These are phyloP conservation scores for Neoscytalidium dimidiatum DNA, from an alignment of 2,329 filamentous ascomycete genomes.

Conservation along the genomic window DNA sequence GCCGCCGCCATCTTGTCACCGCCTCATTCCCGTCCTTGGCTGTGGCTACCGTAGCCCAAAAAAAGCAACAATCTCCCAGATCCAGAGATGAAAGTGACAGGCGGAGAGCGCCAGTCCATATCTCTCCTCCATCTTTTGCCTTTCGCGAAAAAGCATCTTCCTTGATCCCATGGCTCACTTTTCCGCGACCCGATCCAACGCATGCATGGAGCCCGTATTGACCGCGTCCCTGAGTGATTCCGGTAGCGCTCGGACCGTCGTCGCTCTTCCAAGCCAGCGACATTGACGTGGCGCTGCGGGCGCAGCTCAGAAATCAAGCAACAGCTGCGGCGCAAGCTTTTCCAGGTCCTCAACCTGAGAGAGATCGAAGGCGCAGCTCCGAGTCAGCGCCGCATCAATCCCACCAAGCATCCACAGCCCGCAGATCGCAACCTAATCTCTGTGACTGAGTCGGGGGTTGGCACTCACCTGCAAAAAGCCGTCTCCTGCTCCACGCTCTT, in stretches of 20 bases:
- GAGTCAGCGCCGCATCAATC: not conserved
- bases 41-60: not conserved
- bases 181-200: not conserved
- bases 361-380: not conserved
- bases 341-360: slow-evolving; percentile 81
- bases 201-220: not conserved
- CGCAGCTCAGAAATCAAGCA: slow-evolving; percentile 72
- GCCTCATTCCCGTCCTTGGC: not conserved
- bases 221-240: not conserved
- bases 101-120: not conserved
- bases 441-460: not conserved
- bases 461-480: slow-evolving; percentile 67
- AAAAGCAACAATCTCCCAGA: not conserved
- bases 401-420: slow-evolving; percentile 47
- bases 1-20: not conserved
- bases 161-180: not conserved
- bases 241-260: not conserved
- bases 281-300: not conserved
- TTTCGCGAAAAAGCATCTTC: not conserved
- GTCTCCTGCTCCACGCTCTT: slow-evolving; percentile 40
- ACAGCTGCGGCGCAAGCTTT: slow-evolving; percentile 79
- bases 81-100: not conserved
- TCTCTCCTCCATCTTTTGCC: not conserved
- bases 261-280: not conserved
- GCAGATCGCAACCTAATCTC: not conserved